A percentile compares a stretch with the other conserved stretches of the same genome.
Evolutionary conservation across 2,329 filamentous ascomycete species (phyloP).

Genomic region (Dactylellina cionopaga): DNA sequence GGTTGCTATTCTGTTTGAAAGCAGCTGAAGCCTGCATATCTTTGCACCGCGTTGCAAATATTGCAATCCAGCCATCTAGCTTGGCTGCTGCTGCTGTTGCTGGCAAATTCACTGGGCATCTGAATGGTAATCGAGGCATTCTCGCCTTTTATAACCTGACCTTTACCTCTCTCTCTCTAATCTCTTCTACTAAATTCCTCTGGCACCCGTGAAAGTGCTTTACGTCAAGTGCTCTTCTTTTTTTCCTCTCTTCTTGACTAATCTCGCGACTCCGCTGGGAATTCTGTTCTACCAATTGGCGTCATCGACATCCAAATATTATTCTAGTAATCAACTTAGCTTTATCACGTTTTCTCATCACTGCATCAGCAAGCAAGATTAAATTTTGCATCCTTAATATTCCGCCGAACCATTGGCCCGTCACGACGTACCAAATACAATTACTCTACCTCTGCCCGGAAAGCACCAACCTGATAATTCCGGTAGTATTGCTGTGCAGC

Average conservation of each 20-base stretch:
- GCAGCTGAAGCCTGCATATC: constrained; percentile 16
- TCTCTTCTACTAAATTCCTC: background rate
- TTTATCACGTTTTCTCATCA: background rate
- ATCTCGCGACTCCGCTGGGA: background rate
- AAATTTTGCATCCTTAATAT: too few relatives aligned
- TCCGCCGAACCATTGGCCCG: background rate
- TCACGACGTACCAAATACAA: background rate
- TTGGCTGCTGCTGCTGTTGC: too few relatives aligned
- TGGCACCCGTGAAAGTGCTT: too few relatives aligned
- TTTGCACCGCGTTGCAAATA: too few relatives aligned
- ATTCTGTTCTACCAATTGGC: constrained; percentile 10
- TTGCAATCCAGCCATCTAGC: too few relatives aligned
- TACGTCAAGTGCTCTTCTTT: too few relatives aligned
- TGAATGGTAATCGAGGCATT: too few relatives aligned
- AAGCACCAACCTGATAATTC: constrained; percentile 3
- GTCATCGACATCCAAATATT: too few relatives aligned
- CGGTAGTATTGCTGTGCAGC: too few relatives aligned
- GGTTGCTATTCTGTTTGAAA: constrained; percentile 27
- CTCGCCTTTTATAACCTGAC: constrained; percentile 36
- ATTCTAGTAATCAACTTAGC: too few relatives aligned
- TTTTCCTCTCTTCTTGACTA: background rate
- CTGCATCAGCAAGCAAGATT: too few relatives aligned
- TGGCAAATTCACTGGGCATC: too few relatives aligned
- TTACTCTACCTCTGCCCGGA: background rate
- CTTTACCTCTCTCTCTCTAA: constrained; percentile 23